Conservation (phyloP, 2,329 filamentous ascomycete species). For the Trichophyton simii region DNA sequence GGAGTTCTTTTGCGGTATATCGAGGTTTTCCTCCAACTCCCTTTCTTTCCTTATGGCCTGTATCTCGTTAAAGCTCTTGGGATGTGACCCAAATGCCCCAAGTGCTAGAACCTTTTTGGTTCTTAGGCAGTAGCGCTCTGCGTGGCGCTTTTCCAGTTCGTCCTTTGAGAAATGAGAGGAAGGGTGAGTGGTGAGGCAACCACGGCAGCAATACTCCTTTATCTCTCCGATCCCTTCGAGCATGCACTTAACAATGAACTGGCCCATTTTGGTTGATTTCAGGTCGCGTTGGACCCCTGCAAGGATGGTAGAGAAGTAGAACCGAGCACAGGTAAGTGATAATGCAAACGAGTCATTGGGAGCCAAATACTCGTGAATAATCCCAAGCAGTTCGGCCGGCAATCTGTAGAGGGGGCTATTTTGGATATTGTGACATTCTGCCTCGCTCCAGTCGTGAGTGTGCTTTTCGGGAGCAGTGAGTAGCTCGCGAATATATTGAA, state of each 20-base stretch:
- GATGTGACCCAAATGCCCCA: background rate
- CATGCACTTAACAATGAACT: constrained; percentile 1
- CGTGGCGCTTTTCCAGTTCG: background rate
- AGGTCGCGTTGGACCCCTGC: background rate
- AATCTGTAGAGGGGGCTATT: constrained; percentile 5
- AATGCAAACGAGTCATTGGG: background rate
- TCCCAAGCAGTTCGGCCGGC: constrained; percentile 1
- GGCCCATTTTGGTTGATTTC: background rate
- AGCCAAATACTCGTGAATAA: background rate
- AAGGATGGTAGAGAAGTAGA: background rate
- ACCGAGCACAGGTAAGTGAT: constrained; percentile 6
- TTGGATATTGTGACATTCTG: background rate
- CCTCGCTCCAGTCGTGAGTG: background rate
- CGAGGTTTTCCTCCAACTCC: background rate
- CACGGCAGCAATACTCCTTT: constrained; percentile 3
- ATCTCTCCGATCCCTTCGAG: constrained; percentile 3
- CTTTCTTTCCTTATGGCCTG: background rate
- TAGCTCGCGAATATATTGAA: background rate
- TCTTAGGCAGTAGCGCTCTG: background rate
- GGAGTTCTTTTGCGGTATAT: background rate
- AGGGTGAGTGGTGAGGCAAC: background rate
- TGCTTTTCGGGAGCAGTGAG: background rate
- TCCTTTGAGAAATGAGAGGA: background rate
- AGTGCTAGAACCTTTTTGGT: background rate
- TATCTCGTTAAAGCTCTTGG: background rate